A percentile compares a stretch with the other conserved stretches of the same genome.
Evolutionary conservation across 23 red algal species (phyloP).

Genomic region (Cyanidioschyzon merolae): DNA sequence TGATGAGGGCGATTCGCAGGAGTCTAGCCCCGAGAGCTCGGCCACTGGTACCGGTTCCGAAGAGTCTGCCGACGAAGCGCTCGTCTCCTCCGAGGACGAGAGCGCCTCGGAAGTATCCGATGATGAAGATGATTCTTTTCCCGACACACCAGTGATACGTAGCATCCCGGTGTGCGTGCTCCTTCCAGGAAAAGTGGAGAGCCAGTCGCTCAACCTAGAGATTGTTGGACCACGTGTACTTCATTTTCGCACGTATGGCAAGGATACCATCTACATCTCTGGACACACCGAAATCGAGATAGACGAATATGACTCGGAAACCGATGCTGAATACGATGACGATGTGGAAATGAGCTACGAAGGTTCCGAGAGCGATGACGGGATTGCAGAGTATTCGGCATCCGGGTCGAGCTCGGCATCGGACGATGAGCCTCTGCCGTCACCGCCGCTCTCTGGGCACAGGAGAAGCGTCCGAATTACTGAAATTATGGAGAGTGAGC

Average conservation of each 20-base stretch:
- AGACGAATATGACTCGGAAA: neutral
- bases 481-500: neutral
- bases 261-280: neutral
- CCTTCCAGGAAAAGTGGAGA: neutral
- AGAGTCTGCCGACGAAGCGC: neutral
- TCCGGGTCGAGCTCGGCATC: neutral
- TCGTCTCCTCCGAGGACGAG: neutral
- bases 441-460: neutral
- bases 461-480: neutral
- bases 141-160: neutral
- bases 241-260: neutral
- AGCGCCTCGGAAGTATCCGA: neutral
- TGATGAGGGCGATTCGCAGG: neutral
- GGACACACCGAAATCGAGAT: neutral
- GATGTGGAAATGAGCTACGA: neutral
- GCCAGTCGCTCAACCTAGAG: slow-evolving; percentile 1
- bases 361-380: neutral
- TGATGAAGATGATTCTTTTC: neutral
- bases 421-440: neutral
- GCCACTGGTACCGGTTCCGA: neutral
- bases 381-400: slow-evolving; percentile 1
- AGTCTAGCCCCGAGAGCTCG: neutral
- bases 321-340: neutral
- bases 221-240: neutral
- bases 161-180: neutral